phyloP scores from a whole-genome alignment of 2,329 filamentous ascomycete species.

The Pseudovirgaria hyperparasitica region DNA sequence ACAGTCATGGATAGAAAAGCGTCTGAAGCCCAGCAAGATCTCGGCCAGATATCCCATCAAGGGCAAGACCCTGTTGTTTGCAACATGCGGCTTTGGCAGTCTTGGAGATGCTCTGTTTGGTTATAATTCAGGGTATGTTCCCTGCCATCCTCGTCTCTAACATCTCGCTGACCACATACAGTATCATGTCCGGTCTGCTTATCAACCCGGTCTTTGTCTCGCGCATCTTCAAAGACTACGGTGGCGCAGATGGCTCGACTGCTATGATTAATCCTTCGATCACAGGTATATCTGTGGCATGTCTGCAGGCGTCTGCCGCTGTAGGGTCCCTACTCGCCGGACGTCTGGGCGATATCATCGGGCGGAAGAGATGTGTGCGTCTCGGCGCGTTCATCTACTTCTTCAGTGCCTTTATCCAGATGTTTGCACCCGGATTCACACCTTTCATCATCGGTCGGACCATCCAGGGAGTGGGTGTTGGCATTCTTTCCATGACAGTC shows the following conservation, averaged over 20 bases:
- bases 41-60: constrained; percentile 25
- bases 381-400: constrained; percentile 26
- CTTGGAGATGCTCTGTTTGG: constrained; percentile 29
- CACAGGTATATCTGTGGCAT: constrained; percentile 25
- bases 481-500: constrained; percentile 23
- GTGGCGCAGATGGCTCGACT: constrained; percentile 22
- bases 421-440: constrained; percentile 21
- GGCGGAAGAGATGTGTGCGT: constrained; percentile 23
- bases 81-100: constrained; percentile 28
- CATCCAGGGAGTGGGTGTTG: constrained; percentile 23
- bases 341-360: constrained; percentile 23
- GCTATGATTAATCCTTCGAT: constrained; percentile 23
- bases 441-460: constrained; percentile 22
- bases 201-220: constrained; percentile 27
- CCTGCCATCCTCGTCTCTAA: background rate
- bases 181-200: constrained; percentile 28
- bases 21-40: constrained; percentile 23
- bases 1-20: constrained; percentile 20
- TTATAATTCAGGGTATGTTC: constrained; percentile 23
- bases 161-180: constrained; percentile 9
- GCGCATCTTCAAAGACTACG: constrained; percentile 26
- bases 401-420: constrained; percentile 24
- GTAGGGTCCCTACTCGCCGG: constrained; percentile 22
- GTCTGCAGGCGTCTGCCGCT: constrained; percentile 23
- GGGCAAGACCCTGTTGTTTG: constrained; percentile 21